Evolutionary conservation across 2,329 filamentous ascomycete genomes (phyloP).

Genomic region (Penicillium nordicum): DNA sequence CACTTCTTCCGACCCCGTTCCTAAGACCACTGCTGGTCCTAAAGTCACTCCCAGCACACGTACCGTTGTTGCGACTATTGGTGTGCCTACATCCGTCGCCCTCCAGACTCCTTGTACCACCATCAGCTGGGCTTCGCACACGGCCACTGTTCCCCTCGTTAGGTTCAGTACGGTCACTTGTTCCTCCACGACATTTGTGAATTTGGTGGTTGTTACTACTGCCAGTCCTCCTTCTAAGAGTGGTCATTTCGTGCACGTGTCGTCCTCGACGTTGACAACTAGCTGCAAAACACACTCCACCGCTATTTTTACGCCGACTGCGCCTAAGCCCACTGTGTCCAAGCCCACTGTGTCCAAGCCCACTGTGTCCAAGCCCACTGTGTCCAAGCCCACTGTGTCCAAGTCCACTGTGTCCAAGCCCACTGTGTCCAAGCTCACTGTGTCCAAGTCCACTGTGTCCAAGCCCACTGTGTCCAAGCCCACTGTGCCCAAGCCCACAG

Average conservation of each 20-base stretch:
- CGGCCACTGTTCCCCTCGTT: constrained; percentile 43
- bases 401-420: no score
- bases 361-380: background rate
- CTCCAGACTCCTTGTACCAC: constrained; percentile 32
- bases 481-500: background rate
- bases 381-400: background rate
- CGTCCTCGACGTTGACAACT: background rate
- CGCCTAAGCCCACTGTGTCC: background rate
- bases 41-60: background rate
- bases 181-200: constrained; percentile 21
- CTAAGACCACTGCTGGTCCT: constrained; percentile 2
- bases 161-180: constrained; percentile 33
- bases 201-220: constrained; percentile 13
- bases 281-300: background rate
- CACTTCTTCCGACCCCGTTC: constrained; percentile 45
- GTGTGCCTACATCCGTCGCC: background rate
- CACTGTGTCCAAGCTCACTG: background rate
- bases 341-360: background rate
- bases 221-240: background rate
- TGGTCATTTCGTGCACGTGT: background rate
- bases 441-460: no score
- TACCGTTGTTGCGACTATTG: background rate
- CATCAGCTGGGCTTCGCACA: constrained; percentile 34
- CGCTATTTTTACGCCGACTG: background rate
- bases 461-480: background rate